These are phyloP conservation scores for Juncus effusus DNA, from an alignment of 176 grass and related monocot species.

Conservation along the genomic window DNA sequence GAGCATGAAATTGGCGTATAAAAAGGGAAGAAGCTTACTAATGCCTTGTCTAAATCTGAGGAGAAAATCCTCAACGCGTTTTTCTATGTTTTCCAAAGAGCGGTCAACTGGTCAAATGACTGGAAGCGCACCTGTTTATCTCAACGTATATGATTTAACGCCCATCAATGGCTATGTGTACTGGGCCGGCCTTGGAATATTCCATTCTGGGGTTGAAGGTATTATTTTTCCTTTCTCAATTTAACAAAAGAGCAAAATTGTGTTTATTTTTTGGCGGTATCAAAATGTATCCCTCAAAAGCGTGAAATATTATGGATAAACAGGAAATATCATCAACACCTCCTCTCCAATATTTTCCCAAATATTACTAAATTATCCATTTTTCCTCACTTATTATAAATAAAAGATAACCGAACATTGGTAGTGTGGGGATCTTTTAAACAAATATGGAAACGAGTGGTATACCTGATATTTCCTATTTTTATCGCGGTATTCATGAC, in stretches of 20 bases:
- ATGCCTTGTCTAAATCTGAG: conserved; percentile 19
- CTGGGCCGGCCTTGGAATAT: conserved; percentile 93
- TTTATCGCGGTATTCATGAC: too few relatives aligned
- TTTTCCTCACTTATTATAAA: too few relatives aligned
- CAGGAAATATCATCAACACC: too few relatives aligned
- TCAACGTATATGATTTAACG: conserved; percentile 97
- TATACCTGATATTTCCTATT: too few relatives aligned
- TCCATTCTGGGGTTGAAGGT: conserved; percentile 96
- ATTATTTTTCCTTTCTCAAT: neutral
- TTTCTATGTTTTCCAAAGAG: conserved; percentile 29
- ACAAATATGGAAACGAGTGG: too few relatives aligned
- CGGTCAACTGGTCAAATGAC: conserved; percentile 20
- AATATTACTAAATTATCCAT: too few relatives aligned
- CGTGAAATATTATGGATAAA: too few relatives aligned
- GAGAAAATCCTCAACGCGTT: conserved; percentile 19
- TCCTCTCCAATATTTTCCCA: too few relatives aligned
- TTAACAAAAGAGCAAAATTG: neutral
- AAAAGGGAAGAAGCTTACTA: conserved; percentile 18
- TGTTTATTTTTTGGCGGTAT: neutral
- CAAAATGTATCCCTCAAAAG: neutral
- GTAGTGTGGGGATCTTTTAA: too few relatives aligned
- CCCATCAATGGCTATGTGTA: conserved; percentile 85
- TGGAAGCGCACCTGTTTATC: conserved; percentile 33
- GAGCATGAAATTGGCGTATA: conserved; percentile 24
- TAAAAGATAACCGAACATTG: too few relatives aligned